Conservation (phyloP, 2,329 filamentous ascomycete genomes). For the Rachicladosporium sp. region DNA sequence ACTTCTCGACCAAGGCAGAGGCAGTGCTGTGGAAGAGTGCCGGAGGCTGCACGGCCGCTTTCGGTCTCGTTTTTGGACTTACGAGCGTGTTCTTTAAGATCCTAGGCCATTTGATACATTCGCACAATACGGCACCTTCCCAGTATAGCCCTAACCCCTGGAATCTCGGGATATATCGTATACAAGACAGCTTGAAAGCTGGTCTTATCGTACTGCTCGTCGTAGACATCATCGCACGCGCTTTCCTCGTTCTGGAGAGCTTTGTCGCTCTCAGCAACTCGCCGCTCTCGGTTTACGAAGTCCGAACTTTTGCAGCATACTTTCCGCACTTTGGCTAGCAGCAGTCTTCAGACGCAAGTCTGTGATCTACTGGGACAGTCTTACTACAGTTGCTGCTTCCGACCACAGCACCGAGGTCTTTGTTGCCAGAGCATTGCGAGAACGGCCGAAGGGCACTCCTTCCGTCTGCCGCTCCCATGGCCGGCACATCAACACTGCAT, state of each 20-base stretch:
- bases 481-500: no score
- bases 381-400: no score
- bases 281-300: slow-evolving; percentile 3
- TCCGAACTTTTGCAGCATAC: slow-evolving; percentile 7
- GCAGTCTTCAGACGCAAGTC: not conserved
- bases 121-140: no score
- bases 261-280: slow-evolving; percentile 8
- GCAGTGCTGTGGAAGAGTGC: not conserved
- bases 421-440: no score
- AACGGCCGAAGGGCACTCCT: no score
- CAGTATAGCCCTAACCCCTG: no score
- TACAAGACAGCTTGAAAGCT: not conserved
- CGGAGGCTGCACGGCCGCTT: not conserved
- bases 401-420: no score
- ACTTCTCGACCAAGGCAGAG: not conserved
- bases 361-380: no score
- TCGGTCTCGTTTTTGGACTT: not conserved
- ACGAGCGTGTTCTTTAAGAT: not conserved
- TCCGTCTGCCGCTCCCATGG: no score
- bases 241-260: slow-evolving; percentile 9
- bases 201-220: not conserved
- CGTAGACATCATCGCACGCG: slow-evolving; percentile 5
- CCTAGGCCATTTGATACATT: no score
- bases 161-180: no score
- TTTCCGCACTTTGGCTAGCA: slow-evolving; percentile 8